A percentile compares a stretch with the other conserved stretches of the same genome.
Evolutionary conservation across 208 protist genomes (phyloP).

Genomic region (Trichomonas tenax): DNA sequence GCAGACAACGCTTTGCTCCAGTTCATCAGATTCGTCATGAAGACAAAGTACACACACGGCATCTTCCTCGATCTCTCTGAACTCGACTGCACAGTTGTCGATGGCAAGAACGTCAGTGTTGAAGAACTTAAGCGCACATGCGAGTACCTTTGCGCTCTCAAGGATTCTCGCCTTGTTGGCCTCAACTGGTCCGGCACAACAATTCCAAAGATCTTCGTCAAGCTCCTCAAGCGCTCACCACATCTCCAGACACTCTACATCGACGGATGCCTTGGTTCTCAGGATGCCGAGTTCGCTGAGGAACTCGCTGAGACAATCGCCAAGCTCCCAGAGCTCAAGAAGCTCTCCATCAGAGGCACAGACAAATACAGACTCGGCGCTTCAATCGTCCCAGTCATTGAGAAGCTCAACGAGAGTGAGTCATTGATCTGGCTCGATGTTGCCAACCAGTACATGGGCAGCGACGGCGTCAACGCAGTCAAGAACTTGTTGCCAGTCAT

Average conservation of each 20-base stretch:
- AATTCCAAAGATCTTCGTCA: neutral
- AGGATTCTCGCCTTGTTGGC: neutral
- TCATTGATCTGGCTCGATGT: neutral
- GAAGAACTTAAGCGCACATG: neutral
- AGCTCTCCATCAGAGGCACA: neutral
- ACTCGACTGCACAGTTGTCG: neutral
- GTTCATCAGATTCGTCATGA: neutral
- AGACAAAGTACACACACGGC: neutral
- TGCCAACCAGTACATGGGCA: neutral
- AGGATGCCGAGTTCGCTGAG: neutral
- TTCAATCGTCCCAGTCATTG: neutral
- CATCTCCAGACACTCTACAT: neutral
- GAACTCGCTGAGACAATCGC: neutral
- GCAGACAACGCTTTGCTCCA: neutral
- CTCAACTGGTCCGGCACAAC: neutral
- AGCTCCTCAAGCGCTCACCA: neutral
- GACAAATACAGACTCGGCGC: neutral
- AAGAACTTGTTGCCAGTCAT: neutral
- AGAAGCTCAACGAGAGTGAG: neutral
- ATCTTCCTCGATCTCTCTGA: neutral
- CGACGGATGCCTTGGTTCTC: neutral
- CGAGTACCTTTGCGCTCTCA: neutral
- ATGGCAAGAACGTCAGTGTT: neutral
- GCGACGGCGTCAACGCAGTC: neutral
- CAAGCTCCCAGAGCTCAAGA: neutral